phyloP scores from a whole-genome alignment of 2,329 filamentous ascomycete genomes.

The Cytospora piceicola region DNA sequence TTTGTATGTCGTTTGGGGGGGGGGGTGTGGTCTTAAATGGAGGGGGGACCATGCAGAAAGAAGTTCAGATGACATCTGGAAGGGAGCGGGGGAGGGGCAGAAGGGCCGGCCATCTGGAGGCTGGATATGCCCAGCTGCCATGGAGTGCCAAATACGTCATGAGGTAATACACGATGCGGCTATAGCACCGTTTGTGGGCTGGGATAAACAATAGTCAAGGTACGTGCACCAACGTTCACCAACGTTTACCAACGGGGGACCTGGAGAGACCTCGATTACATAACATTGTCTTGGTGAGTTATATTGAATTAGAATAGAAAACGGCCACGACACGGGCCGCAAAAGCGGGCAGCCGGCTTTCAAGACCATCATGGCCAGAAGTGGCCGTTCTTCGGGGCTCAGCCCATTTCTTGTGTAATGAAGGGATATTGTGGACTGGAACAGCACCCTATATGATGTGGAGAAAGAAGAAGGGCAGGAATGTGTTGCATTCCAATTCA shows the following conservation, averaged over 20 bases:
- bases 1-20: background rate
- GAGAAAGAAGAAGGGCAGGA: background rate
- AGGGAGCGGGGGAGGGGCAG: background rate
- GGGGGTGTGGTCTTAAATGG: background rate
- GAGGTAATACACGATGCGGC: constrained; percentile 10
- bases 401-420: too few relatives aligned
- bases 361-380: too few relatives aligned
- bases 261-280: background rate
- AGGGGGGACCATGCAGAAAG: background rate
- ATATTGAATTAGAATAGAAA: constrained; percentile 8
- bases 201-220: constrained; percentile 6
- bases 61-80: background rate
- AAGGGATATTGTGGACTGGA: too few relatives aligned
- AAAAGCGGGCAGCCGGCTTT: background rate
- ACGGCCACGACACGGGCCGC: constrained; percentile 8
- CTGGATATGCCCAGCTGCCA: background rate
- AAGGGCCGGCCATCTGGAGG: background rate
- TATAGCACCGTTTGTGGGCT: background rate
- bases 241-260: constrained; percentile 1
- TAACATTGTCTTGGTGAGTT: background rate
- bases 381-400: too few relatives aligned
- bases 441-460: too few relatives aligned
- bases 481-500: background rate
- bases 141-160: constrained; percentile 17
- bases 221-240: constrained; percentile 2